Percentiles rank a stretch among this genome's conserved stretches.
phyloP scores from a whole-genome alignment of 805 yeast species.

The Metschnikowia amazonensis region DNA sequence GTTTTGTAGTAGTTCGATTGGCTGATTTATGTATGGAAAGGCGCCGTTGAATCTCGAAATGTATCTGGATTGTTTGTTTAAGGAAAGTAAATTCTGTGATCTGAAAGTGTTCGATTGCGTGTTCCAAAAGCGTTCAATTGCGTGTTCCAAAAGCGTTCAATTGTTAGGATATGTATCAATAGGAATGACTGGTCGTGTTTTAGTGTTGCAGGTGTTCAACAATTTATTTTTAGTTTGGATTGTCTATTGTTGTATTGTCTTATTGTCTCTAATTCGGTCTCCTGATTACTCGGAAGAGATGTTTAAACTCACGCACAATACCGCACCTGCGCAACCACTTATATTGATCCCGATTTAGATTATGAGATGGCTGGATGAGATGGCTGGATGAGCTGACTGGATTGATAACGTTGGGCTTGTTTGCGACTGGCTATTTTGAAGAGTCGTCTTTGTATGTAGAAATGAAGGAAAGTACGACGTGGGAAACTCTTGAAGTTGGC shows the following conservation, averaged over 20 bases:
- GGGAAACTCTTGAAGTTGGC: not conserved
- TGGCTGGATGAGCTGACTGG: not conserved
- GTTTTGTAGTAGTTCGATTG: too few relatives aligned
- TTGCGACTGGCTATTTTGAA: not conserved
- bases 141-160: not conserved
- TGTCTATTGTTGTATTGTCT: not conserved
- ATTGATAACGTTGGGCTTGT: not conserved
- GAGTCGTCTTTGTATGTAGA: not conserved
- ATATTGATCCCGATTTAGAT: not conserved
- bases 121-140: too few relatives aligned
- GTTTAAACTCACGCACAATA: not conserved
- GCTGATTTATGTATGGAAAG: too few relatives aligned
- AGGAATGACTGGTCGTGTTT: not conserved
- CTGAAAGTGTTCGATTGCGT: too few relatives aligned
- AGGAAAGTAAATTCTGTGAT: too few relatives aligned
- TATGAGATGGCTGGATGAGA: not conserved
- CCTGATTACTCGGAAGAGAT: not conserved
- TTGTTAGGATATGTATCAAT: not conserved
- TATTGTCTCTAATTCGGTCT: not conserved
- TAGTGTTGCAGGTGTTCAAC: not conserved
- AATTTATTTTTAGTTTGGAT: not conserved
- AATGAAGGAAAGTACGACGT: not conserved
- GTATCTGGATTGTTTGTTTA: too few relatives aligned
- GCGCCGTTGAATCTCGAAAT: too few relatives aligned
- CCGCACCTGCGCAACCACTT: not conserved